Conservation (phyloP, 73 alveolate genomes). For the Loxodes magnus region DNA sequence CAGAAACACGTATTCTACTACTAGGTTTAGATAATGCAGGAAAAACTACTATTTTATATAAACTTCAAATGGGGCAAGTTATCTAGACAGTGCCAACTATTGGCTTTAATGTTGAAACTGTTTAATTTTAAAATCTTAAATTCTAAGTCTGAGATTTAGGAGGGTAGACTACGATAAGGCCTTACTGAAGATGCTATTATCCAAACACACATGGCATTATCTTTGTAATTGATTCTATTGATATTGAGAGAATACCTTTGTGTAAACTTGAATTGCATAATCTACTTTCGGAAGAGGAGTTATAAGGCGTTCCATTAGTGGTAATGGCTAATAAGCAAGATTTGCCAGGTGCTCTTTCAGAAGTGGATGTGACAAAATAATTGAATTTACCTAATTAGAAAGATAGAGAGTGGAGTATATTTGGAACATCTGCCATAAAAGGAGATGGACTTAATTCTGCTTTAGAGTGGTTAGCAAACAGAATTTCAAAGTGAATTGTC, state of each 20-base stretch:
- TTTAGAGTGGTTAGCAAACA: constrained; percentile 6
- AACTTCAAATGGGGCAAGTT: constrained; percentile 15
- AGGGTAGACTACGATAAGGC: constrained; percentile 83
- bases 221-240: constrained; percentile 85
- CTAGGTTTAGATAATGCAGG: constrained; percentile 84
- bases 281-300: constrained; percentile 65
- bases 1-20: constrained; percentile 24
- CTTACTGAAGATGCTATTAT: constrained; percentile 81
- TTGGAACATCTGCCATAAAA: constrained; percentile 5
- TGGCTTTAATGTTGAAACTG: constrained; percentile 85
- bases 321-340: constrained; percentile 93
- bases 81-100: constrained; percentile 80
- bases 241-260: constrained; percentile 64
- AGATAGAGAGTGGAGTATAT: constrained; percentile 2
- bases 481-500: too few species aligned
- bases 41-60: constrained; percentile 54
- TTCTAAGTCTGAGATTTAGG: constrained; percentile 88
- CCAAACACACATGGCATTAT: constrained; percentile 75
- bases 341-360: constrained; percentile 50
- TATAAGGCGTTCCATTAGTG: constrained; percentile 51
- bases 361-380: constrained; percentile 47
- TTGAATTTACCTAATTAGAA: constrained; percentile 25
- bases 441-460: constrained; percentile 11
- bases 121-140: constrained; percentile 47
- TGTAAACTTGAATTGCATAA: constrained; percentile 84